Percentiles rank a stretch among this genome's conserved stretches.
Conservation (phyloP, 148 eudicot genomes). For the Arctostaphylos glauca region DNA sequence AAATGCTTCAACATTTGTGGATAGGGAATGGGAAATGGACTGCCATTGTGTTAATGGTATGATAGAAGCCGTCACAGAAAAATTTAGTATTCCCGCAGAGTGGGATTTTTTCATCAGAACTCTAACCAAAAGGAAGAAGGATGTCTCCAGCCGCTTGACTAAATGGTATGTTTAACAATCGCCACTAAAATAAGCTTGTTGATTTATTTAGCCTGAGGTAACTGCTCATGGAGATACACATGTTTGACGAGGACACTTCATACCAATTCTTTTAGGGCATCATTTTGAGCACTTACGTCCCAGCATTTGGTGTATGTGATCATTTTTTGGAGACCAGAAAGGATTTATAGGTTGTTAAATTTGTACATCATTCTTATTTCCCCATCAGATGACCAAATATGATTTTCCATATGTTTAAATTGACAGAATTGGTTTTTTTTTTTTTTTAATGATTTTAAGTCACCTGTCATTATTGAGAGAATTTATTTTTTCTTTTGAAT, state of each 20-base stretch:
- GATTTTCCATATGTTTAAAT: not conserved
- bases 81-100: constrained; percentile 33
- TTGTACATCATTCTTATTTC: not conserved
- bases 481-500: not conserved
- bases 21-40: constrained; percentile 28
- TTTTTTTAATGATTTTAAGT: not conserved
- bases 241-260: not conserved
- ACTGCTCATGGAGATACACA: not conserved
- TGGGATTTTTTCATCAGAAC: constrained; percentile 54
- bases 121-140: constrained; percentile 48
- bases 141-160: constrained; percentile 51
- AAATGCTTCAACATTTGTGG: constrained; percentile 28
- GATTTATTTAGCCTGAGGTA: not conserved
- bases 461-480: not conserved
- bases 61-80: constrained; percentile 31
- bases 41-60: constrained; percentile 22
- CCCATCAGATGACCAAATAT: not conserved
- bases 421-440: not conserved
- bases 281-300: not conserved
- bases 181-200: not conserved
- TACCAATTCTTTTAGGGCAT: constrained; percentile 5
- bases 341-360: not conserved
- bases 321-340: not conserved
- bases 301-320: not conserved
- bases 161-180: constrained; percentile 53